Evolutionary conservation across 139 green algal species (phyloP), one percentile per base, ranked within the genome.

Genomic region (Spirogloea muscicola): DNA sequence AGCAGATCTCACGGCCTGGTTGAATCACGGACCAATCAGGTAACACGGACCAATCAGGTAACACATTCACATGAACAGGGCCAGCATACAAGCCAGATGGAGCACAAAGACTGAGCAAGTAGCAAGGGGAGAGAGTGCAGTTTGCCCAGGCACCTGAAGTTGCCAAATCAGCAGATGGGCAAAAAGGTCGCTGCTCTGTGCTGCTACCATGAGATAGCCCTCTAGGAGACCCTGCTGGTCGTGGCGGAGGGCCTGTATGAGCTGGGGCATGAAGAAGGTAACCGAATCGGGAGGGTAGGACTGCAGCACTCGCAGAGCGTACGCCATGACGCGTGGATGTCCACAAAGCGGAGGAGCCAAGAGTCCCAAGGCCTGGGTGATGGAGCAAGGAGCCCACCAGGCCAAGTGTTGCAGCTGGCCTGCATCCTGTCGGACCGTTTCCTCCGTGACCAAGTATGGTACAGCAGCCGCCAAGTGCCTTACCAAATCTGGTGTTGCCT

Each of bases 91-190:
- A n/a, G n/a, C n/a, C n/a, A n/a, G n/a, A n/a, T n/a, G n/a, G n/a
- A n/a, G n/a, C n/a, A n/a, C n/a, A n/a, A n/a, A n/a, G n/a, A n/a
- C n/a, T n/a, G n/a, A n/a, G n/a, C n/a, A n/a, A n/a, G n/a, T n/a
- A n/a, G n/a, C n/a, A n/a, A n/a, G n/a, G n/a, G n/a, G n/a, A n/a
- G n/a, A n/a, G n/a, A n/a, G n/a, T n/a, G n/a, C n/a, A n/a, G n/a
- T n/a, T n/a, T n/a, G n/a, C n/a, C n/a, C n/a, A n/a, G n/a, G 91
- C 41, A 79, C 85, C 63, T 89, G 70, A 33, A 97, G 88, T 41
- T 89, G 86, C 89, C 91, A 97, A 5, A 96, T 84, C 31, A 97
- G 82, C 59, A 88, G 83, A 80, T 96, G 90, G 0, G 83, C 87
- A 84, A 97, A 97, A 42, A 94, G 78, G 71, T 89, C 81, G 42